Evolutionary conservation across 2,329 filamentous ascomycete genomes (phyloP), one percentile per base, ranked within the genome.

Genomic region (Gaeumannomyces sp.): DNA sequence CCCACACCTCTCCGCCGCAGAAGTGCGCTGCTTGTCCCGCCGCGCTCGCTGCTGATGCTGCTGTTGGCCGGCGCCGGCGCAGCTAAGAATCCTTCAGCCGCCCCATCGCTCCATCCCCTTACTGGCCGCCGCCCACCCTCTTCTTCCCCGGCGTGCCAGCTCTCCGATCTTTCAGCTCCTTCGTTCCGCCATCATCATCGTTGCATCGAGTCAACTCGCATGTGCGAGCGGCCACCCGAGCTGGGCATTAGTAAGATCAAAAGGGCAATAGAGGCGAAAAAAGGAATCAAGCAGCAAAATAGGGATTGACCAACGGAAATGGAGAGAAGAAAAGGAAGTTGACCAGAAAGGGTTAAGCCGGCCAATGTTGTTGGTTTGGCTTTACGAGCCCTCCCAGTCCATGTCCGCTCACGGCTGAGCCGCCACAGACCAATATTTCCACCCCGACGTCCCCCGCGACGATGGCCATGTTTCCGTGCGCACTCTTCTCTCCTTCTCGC

Each of bases 151-250:
- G 22, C 45, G 5, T 45, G 31, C 33, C 11, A 35, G 33, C 33
- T 35, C 33, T 13, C 33, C 33, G 33, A 35, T 35, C 33, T 50
- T 53, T 53, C 45, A 53, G 45, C 45, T 53, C 45, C 45, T 53
- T 53, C 45, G n/a, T 53, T 53, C 45, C 45, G 45, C 45, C 45
- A 53, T 53, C 45, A 53, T 53, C 45, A 53, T 45, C 45, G 45
- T 53, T 11, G 22, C 22, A 53, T 25, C 45, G 16, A n/a, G 45
- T 8, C 4, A n/a, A 11, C 45, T n/a, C 45, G 45, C 45, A n/a
- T 53, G 19, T 53, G n/a, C 45, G 45, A 25, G 22, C 45, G n/a
- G 45, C 45, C 45, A 22, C 45, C 57, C 57, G 57, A 59, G 57
- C 29, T 59, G 25, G 25, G 2, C 19, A 16, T 59, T 59, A 31